Evolutionary conservation across 352 stramenopile species (phyloP).

Genomic region (Phytophthora meadii): DNA sequence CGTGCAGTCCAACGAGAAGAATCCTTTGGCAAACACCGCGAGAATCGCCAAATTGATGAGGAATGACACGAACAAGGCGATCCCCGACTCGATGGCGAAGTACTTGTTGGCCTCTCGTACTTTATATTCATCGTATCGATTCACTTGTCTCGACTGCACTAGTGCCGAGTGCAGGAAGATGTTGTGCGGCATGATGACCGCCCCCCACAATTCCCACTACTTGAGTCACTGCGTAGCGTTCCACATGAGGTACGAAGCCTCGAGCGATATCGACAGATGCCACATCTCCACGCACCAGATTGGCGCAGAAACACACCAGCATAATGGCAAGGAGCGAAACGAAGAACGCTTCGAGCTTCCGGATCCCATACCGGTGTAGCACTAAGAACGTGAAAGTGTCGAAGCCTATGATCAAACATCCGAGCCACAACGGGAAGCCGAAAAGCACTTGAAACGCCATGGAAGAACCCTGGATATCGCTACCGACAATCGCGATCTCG

Average conservation of each 20-base stretch:
- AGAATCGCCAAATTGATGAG: constrained; percentile 95
- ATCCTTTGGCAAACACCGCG: constrained; percentile 93
- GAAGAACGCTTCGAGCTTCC: constrained; percentile 94
- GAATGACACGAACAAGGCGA: constrained; percentile 94
- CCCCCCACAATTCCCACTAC: constrained; percentile 93
- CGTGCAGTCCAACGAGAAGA: constrained; percentile 85
- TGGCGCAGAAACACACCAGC: constrained; percentile 92
- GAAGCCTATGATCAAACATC: constrained; percentile 86
- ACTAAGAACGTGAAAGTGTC: constrained; percentile 95
- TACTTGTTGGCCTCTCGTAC: constrained; percentile 92
- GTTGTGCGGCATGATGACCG: constrained; percentile 97
- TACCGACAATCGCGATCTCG: constrained; percentile 92
- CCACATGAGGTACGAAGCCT: constrained; percentile 81
- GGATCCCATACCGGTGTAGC: constrained; percentile 93
- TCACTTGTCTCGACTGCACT: constrained; percentile 64
- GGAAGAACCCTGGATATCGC: constrained; percentile 93
- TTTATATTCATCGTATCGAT: constrained; percentile 59
- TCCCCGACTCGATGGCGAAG: constrained; percentile 92
- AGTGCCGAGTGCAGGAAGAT: constrained; percentile 95
- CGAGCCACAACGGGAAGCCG: constrained; percentile 87
- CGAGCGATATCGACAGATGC: constrained; percentile 60
- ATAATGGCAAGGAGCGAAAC: constrained; percentile 92
- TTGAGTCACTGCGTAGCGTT: constrained; percentile 78
- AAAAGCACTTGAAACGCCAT: constrained; percentile 93
- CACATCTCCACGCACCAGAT: constrained; percentile 84